Percentiles rank a stretch among this genome's conserved stretches.
Evolutionary conservation across 306 rosid genomes (phyloP).

Genomic region (Hippophae rhamnoides): DNA sequence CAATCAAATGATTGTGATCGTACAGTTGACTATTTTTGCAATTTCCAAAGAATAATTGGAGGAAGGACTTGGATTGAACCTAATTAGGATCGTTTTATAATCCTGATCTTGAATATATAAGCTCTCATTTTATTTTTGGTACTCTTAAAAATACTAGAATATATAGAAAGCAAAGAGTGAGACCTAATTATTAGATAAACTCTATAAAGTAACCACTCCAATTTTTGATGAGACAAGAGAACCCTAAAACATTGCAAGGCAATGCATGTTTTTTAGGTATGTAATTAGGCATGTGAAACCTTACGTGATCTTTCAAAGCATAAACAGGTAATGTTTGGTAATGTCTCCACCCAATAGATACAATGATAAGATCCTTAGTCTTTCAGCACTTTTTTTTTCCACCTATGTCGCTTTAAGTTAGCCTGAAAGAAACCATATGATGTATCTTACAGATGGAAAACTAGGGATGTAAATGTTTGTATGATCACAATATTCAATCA

Average conservation of each 20-base stretch:
- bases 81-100: no score
- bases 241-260: slow-evolving; percentile 92
- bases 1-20: no score
- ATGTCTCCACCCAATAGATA: slow-evolving; percentile 96
- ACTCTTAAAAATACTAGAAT: background rate
- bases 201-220: slow-evolving; percentile 82
- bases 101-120: background rate
- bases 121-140: no score
- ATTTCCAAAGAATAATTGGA: no score
- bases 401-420: slow-evolving; percentile 81
- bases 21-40: no score
- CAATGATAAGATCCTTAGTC: slow-evolving; percentile 74
- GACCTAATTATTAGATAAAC: slow-evolving; percentile 75
- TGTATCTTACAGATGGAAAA: background rate
- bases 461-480: no score
- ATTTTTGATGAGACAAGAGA: slow-evolving; percentile 92
- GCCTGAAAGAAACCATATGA: slow-evolving; percentile 39
- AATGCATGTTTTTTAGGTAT: slow-evolving; percentile 95
- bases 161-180: slow-evolving; percentile 7
- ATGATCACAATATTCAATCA: no score
- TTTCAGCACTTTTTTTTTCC: slow-evolving; percentile 89
- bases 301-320: slow-evolving; percentile 82
- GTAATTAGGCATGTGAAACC: slow-evolving; percentile 88
- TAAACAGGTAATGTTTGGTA: slow-evolving; percentile 87
- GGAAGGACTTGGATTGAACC: no score